Percentiles rank a stretch among this genome's conserved stretches.
Conservation (phyloP, 139 green algal genomes). For the Auxenochlorella pyrenoidosa region DNA sequence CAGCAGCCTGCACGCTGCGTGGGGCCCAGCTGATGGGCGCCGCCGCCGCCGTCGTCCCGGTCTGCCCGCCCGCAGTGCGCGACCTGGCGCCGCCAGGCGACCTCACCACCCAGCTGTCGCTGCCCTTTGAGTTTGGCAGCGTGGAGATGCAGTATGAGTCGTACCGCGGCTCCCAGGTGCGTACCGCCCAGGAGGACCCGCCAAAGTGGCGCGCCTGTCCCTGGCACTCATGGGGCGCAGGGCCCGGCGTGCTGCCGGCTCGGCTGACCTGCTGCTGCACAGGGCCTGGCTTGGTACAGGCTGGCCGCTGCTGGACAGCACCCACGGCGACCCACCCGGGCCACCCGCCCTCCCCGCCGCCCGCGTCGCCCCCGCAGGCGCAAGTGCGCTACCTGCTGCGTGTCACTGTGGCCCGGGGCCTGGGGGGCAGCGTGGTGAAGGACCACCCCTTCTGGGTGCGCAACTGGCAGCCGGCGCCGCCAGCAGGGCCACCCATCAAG, state of each 20-base stretch:
- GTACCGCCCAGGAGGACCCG: too few relatives aligned
- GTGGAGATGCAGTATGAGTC: constrained; percentile 98
- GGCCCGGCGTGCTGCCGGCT: not conserved
- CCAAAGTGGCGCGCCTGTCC: too few relatives aligned
- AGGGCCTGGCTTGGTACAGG: too few relatives aligned
- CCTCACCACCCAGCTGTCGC: constrained; percentile 70
- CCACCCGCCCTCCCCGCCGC: not conserved
- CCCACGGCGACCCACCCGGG: not conserved
- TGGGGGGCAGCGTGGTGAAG: constrained; percentile 78
- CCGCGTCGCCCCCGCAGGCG: constrained; percentile 47
- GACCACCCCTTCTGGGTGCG: constrained; percentile 93
- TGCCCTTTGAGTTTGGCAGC: constrained; percentile 96
- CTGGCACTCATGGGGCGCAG: too few relatives aligned
- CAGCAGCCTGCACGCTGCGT: not conserved
- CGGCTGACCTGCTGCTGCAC: not conserved
- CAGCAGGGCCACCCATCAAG: constrained; percentile 74
- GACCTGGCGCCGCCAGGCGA: constrained; percentile 87
- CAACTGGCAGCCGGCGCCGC: constrained; percentile 64
- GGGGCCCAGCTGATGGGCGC: too few relatives aligned
- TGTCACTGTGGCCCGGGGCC: constrained; percentile 84
- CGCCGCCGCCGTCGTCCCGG: too few relatives aligned
- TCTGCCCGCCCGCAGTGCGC: constrained; percentile 60
- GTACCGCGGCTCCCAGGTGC: constrained; percentile 87
- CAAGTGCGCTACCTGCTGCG: constrained; percentile 82
- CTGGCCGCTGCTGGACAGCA: not conserved